Conservation (phyloP, 2,329 filamentous ascomycete species). For the Magnaporthiopsis rhizophila region DNA sequence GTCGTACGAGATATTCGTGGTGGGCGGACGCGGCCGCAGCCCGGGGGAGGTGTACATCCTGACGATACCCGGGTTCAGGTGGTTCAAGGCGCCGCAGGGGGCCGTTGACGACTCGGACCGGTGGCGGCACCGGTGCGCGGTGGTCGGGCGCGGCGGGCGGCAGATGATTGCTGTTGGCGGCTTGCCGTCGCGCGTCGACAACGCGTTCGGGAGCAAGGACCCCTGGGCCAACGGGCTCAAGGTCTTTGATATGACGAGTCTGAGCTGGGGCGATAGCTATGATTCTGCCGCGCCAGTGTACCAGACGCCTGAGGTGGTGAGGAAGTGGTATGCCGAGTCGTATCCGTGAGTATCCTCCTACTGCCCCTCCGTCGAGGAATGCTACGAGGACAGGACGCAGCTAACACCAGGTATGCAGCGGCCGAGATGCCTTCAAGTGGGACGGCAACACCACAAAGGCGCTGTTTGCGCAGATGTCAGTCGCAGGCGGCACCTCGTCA, state of each 20-base stretch:
- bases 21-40: constrained; percentile 22
- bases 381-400: too few relatives aligned
- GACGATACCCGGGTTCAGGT: constrained; percentile 29
- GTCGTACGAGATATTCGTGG: constrained; percentile 21
- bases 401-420: background rate
- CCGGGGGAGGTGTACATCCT: constrained; percentile 26
- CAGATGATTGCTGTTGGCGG: constrained; percentile 34
- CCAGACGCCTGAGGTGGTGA: constrained; percentile 13
- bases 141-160: constrained; percentile 17
- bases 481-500: background rate
- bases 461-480: constrained; percentile 14
- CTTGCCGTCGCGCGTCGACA: too few relatives aligned
- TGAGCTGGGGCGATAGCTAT: constrained; percentile 27
- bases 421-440: constrained; percentile 18
- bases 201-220: constrained; percentile 21
- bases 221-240: constrained; percentile 29
- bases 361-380: too few relatives aligned
- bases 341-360: constrained; percentile 12
- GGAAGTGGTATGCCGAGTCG: constrained; percentile 23
- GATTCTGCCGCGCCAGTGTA: constrained; percentile 21
- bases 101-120: constrained; percentile 14
- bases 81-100: constrained; percentile 21
- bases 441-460: constrained; percentile 16
- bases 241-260: constrained; percentile 29
- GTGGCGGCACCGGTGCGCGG: constrained; percentile 23